Base-by-base conservation (phyloP, 176 grass and related monocot species). In the Paspalum notatum region DNA sequence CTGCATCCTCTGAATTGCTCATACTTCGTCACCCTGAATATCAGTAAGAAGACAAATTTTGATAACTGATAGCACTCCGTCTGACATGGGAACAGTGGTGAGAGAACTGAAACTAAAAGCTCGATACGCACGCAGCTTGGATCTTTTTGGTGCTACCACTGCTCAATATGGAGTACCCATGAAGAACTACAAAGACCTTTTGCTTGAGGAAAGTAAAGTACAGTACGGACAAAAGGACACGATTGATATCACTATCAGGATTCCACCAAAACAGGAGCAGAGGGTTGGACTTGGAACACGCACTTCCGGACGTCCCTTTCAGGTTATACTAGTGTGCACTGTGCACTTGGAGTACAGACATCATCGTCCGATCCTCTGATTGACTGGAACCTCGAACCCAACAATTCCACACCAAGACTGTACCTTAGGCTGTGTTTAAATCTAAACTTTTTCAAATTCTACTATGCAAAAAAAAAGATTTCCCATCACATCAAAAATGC, bases 1-100 rank as follows among this genome's bases (percentile, higher is more conserved):
- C 76, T 24, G 6, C 61, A 41, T 12, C 48, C 61, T 79, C 61
- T 41, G 76, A 20, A 39, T 66, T 12, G 12, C 17, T 40, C 61
- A 66, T 79, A 16, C 60, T 41, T 22, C 9, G 46, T 40, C 66
- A 52, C 66, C 18, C 76, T 79, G 54, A 75, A 75, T 59, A 43
- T 56, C 38, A 78, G 72, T 58, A 75, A 51, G 7, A 58, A 51
- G 22, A 27, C 12, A 59, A 58, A 25, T 16, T 5, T 12, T 59
- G n/a, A 25, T 15, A 43, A 43, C 3, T 44, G 58, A 14, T 63
- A 32, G 3, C 32, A 51, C 57, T 12, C 22, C 57, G 26, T 26
- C 57, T 60, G 26, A 62, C 8, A 62, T 38, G 26, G 47, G 26
- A 64, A 65, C 45, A 51, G 2, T 39, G 25, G 12, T 5, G 26